phyloP scores from a whole-genome alignment of 2,329 filamentous ascomycete genomes.

The Fusarium dimerum region DNA sequence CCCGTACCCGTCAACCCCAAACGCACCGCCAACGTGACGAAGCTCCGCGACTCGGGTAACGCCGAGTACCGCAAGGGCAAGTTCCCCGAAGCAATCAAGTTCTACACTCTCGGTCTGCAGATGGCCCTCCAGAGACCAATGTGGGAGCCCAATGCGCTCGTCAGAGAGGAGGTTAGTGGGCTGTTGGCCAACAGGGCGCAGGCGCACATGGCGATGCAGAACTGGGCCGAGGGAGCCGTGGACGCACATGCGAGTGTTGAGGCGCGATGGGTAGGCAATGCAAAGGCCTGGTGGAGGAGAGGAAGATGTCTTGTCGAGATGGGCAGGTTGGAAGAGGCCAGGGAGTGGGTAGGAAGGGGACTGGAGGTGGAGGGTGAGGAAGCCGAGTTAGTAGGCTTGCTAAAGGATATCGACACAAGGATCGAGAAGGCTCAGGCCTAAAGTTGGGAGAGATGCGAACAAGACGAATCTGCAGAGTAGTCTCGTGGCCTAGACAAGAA shows the following conservation, averaged over 20 bases:
- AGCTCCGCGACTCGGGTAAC: constrained; percentile 89
- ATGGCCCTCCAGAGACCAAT: constrained; percentile 81
- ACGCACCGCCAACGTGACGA: constrained; percentile 81
- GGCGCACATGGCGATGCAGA: constrained; percentile 79
- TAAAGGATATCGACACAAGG: constrained; percentile 61
- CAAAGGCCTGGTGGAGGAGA: constrained; percentile 92
- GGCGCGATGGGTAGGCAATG: constrained; percentile 81
- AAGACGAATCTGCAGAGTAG: background rate
- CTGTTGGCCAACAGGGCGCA: constrained; percentile 88
- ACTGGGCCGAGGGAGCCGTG: constrained; percentile 82
- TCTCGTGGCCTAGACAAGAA: background rate
- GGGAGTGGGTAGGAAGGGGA: constrained; percentile 73
- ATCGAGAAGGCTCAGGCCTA: constrained; percentile 41
- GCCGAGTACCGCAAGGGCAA: constrained; percentile 75
- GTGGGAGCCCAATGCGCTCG: constrained; percentile 85
- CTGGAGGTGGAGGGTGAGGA: constrained; percentile 81
- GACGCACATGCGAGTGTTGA: constrained; percentile 90
- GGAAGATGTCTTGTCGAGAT: constrained; percentile 89
- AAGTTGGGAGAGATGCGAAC: background rate
- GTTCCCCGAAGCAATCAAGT: constrained; percentile 72
- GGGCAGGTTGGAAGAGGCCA: constrained; percentile 81
- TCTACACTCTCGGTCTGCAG: constrained; percentile 84
- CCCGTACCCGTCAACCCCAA: constrained; percentile 87
- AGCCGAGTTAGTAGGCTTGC: constrained; percentile 61
- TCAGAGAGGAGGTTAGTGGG: constrained; percentile 79